Evolutionary conservation across 306 rosid species (phyloP), one percentile per base, ranked within the genome.

Genomic region (Sophora flavescens): DNA sequence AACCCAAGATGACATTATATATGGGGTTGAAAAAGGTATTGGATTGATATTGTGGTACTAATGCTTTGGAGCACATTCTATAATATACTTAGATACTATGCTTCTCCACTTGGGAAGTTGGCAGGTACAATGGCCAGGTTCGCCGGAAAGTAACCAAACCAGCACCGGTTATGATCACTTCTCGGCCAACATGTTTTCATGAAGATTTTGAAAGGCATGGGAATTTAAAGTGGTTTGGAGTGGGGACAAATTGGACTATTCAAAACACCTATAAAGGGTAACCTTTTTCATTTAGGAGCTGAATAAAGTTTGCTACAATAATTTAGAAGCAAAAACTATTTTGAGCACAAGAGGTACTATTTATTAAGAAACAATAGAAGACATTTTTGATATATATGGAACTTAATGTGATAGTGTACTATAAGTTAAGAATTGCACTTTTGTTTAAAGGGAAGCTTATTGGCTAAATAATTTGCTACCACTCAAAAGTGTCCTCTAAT

Each of bases 41-140:
- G 59, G 85, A 87, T 84, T 85, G 87, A 85, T 82, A 84, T 84
- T 83, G 71, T 76, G 84, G 93, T 85, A 86, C 93, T 68, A 86
- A 96, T 89, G 80, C 96, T 86, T 88, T 79, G 62, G 78, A 91
- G 98, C 97, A 96, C 99, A 96, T 96, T 96, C 97, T 88, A 85
- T 88, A 86, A 92, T 91, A 96, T 95, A 88, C 96, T 79, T 57
- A 72, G 68, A 82, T 86, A 88, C 97, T 87, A 87, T 88, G 88
- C 90, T 87, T 84, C 89, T 79, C 97, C 96, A 92, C 96, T 88
- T 76, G 86, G 52, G 78, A 63, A 82, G 44, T 68, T 35, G 72
- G 75, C 72, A 56, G 68, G 52, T 61, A 44, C 54, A 51, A 80
- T 81, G 87, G 85, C 76, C 6, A 33, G 41, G 73, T 86, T 83